Evolutionary conservation across 805 yeast species (phyloP), one percentile per base, ranked within the genome.

Genomic region (Hanseniaspora singularis): DNA sequence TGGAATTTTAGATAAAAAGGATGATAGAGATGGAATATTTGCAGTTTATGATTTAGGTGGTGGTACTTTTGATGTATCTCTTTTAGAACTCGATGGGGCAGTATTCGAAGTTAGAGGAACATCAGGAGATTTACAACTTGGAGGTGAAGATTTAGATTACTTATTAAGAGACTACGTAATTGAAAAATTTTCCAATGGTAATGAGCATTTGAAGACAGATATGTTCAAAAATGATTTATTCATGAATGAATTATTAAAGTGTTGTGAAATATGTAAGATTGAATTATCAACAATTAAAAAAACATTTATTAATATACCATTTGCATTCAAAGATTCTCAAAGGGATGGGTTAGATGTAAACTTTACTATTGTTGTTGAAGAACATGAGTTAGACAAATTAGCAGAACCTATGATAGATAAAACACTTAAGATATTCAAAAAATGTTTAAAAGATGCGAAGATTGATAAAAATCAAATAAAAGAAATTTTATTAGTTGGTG

Each of bases 121-220:
- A 28, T 81, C 81, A 59, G 94, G 94, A 55, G 81, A 82, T 62
- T 81, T 89, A 18, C 89, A 81, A 64, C 69, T 82, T 54, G 94
- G 94, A 55, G 94, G 94, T 51, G 89, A 82, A 63, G 94, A 82
- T 64, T 80, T 81, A 60, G 94, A 82, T 65, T 77, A 76, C 54
- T 67, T 81, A 43, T 65, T 82, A 18, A 66, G 75, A 53, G 62
- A 70, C 33, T 65, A 77, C 63, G 76, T 82, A 45, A 61, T 81
- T 28, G 75, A 74, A 19, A 64, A 64, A 30, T 80, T 81, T 65
- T 65, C 76, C 59, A 58, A 65, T 46, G 72, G 73, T 54, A 69
- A 73, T 23, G 73, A 77, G 54, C 31, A 33, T 18, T 18, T 41
- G 5, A 50, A 52, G 20, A 53, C 52, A 11, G 51, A 45, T 0